Conservation (phyloP, 1,284 basidiomycete species). For the Cronartium quercuum region DNA sequence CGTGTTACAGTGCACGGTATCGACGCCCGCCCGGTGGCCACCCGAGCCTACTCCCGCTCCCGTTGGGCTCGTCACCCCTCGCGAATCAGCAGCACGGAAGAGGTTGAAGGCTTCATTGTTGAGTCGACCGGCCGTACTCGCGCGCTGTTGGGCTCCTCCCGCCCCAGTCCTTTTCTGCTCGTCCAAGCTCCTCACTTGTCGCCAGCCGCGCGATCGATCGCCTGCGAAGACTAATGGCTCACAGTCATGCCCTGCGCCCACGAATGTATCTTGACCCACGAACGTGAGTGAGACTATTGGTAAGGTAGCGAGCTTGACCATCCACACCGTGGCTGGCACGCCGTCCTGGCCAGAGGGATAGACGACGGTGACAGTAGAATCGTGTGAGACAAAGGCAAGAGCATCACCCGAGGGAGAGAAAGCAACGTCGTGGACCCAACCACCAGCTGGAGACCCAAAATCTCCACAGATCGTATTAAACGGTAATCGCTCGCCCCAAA, state of each 20-base stretch:
- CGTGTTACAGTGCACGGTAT: constrained; percentile 94
- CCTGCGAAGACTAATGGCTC: constrained; percentile 83
- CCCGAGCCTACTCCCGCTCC: constrained; percentile 41
- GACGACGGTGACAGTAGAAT: constrained; percentile 79
- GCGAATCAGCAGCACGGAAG: constrained; percentile 85
- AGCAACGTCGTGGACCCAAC: constrained; percentile 92
- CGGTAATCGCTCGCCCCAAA: constrained; percentile 95
- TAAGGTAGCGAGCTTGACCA: constrained; percentile 66
- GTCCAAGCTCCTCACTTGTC: constrained; percentile 71
- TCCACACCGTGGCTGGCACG: constrained; percentile 57
- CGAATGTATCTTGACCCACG: constrained; percentile 69
- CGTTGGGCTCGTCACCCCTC: constrained; percentile 59
- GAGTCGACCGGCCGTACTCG: constrained; percentile 65
- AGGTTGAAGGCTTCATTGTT: constrained; percentile 90
- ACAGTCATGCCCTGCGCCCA: constrained; percentile 96
- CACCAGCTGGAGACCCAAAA: constrained; percentile 76
- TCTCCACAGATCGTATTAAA: constrained; percentile 98
- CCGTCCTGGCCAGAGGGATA: constrained; percentile 65
- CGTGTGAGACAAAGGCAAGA: constrained; percentile 91
- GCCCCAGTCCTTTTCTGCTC: constrained; percentile 52
- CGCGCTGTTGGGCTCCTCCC: background rate
- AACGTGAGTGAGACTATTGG: constrained; percentile 78
- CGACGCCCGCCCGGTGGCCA: constrained; percentile 57
- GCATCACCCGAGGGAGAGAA: constrained; percentile 92
- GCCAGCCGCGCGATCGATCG: constrained; percentile 62